phyloP scores from a whole-genome alignment of 192 early-diverging fungal species.

The Entomortierella chlamydospora region DNA sequence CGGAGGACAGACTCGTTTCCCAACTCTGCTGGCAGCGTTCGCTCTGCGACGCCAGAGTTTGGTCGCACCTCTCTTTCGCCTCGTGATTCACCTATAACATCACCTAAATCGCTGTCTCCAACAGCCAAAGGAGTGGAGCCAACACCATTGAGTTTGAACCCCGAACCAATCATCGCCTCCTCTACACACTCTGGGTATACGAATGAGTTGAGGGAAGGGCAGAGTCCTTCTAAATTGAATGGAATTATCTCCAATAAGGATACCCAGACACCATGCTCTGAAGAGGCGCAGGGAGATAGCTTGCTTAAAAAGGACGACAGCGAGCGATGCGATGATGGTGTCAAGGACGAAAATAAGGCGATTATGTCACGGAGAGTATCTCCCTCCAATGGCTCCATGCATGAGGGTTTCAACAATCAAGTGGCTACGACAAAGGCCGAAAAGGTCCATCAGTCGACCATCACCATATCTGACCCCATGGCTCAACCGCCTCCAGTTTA shows the following conservation, averaged over 20 bases:
- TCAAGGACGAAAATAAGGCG: slow-evolving; percentile 13
- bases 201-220: slow-evolving; percentile 1
- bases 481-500: too few relatives aligned
- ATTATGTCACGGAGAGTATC: not conserved
- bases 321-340: slow-evolving; percentile 1
- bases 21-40: slow-evolving; percentile 30
- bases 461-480: too few relatives aligned
- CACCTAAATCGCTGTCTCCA: slow-evolving; percentile 31
- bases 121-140: slow-evolving; percentile 15
- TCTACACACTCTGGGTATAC: not conserved
- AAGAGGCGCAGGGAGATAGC: not conserved
- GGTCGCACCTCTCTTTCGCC: slow-evolving; percentile 18
- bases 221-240: slow-evolving; percentile 9
- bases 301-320: slow-evolving; percentile 17
- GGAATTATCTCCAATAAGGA: not conserved
- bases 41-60: slow-evolving; percentile 38
- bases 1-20: slow-evolving; percentile 48
- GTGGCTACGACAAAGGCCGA: too few relatives aligned
- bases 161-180: not conserved
- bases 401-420: too few relatives aligned
- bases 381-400: too few relatives aligned
- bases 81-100: slow-evolving; percentile 29
- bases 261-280: not conserved
- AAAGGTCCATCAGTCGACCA: too few relatives aligned
- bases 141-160: slow-evolving; percentile 18